phyloP scores from a whole-genome alignment of 768 basidiomycete species.

The Boletus reticulatus region DNA sequence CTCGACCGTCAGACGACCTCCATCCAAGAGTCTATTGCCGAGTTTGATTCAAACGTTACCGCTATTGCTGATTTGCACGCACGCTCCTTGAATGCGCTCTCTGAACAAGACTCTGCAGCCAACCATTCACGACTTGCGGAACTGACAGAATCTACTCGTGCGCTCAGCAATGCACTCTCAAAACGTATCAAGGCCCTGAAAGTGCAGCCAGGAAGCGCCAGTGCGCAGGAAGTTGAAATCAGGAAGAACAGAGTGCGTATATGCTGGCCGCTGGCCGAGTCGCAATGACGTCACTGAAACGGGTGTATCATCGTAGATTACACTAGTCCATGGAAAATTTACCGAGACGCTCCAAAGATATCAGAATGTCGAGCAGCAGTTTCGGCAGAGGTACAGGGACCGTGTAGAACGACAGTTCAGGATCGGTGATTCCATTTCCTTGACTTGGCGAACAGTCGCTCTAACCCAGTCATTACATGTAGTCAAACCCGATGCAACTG shows the following conservation, averaged over 20 bases:
- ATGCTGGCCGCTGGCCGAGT: background rate
- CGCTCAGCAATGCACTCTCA: conserved; percentile 56
- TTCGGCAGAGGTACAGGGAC: conserved; percentile 59
- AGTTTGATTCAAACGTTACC: conserved; percentile 45
- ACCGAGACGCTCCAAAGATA: conserved; percentile 75
- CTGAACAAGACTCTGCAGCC: conserved; percentile 42
- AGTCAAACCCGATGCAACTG: conserved; percentile 88
- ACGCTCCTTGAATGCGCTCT: conserved; percentile 48
- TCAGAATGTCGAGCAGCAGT: conserved; percentile 72
- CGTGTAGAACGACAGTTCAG: conserved; percentile 73
- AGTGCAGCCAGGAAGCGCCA: conserved; percentile 32
- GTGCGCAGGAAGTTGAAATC: conserved; percentile 44
- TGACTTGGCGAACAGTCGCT: background rate
- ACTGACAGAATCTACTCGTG: conserved; percentile 57
- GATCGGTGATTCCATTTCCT: conserved; percentile 50
- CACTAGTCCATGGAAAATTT: conserved; percentile 64
- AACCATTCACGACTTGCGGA: conserved; percentile 50
- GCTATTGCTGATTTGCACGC: conserved; percentile 49
- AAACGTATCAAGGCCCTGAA: conserved; percentile 58
- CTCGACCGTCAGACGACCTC: conserved; percentile 39
- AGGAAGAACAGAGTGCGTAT: conserved; percentile 35
- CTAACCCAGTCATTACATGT: background rate
- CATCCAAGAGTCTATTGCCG: conserved; percentile 44
- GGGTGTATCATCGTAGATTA: conserved; percentile 39
- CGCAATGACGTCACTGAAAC: background rate